phyloP scores from a whole-genome alignment of 257 asterid genomes.

The Salvia hispanica region DNA sequence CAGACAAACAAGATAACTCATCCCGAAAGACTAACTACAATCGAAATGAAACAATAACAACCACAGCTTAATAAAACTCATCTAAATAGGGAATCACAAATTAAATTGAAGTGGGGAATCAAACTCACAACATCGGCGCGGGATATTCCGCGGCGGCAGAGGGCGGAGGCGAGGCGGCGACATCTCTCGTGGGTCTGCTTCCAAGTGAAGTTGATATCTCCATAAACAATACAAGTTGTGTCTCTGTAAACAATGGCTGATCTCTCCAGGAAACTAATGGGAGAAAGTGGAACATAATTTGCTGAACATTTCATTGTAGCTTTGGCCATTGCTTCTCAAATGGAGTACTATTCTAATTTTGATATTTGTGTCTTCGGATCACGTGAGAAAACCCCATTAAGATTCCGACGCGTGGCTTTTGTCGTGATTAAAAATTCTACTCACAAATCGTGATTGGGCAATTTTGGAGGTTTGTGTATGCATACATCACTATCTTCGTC shows the following conservation, averaged over 20 bases:
- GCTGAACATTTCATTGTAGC: slow-evolving; percentile 46
- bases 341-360: too few relatives aligned
- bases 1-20: background rate
- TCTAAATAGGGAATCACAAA: background rate
- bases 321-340: slow-evolving; percentile 22
- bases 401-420: too few relatives aligned
- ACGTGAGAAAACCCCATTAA: too few relatives aligned
- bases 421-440: too few relatives aligned
- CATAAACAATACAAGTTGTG: slow-evolving; percentile 40
- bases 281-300: slow-evolving; percentile 43
- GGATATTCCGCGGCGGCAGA: slow-evolving; percentile 36
- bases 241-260: slow-evolving; percentile 44
- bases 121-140: slow-evolving; percentile 44
- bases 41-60: background rate
- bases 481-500: too few relatives aligned
- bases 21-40: background rate
- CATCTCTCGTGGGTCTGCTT: slow-evolving; percentile 44
- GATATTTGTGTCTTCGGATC: too few relatives aligned
- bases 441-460: too few relatives aligned
- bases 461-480: too few relatives aligned
- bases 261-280: slow-evolving; percentile 51
- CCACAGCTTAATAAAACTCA: too few relatives aligned
- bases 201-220: slow-evolving; percentile 46
- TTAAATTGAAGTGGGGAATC: background rate
- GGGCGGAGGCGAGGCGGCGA: slow-evolving; percentile 49